Evolutionary conservation across 345 rosid genomes (phyloP), one percentile per base, ranked within the genome.

Genomic region (Melaleuca quinquenervia): DNA sequence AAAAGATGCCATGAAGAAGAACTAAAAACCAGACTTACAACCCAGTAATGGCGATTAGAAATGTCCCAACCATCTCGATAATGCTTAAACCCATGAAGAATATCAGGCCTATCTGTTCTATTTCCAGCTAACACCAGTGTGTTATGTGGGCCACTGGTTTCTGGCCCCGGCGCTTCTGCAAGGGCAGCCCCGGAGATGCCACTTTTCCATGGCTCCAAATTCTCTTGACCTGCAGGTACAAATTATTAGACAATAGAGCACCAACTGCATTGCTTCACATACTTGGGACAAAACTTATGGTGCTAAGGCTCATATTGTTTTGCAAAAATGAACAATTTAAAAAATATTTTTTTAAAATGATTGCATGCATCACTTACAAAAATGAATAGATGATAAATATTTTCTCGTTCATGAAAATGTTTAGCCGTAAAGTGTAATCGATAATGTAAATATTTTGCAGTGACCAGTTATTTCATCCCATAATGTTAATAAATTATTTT

Each of bases 41-140:
- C 98, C 99, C 99, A 97, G 88, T 97, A 97, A 89, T 97, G 99
- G 86, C 85, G 91, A 88, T 92, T 92, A n/a, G 98, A 90, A 86
- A 96, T 92, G 87, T 95, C 90, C 99, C 99, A 97, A 82, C 99
- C 99, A 6, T 93, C 98, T 16, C 1, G 91, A 86, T 97, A 96
- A 75, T 82, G 93, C 93, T 86, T 92, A 82, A 96, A 96, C 50
- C 94, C 89, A 0, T 75, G 89, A 83, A 97, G 98, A 87, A 97
- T 90, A 85, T 96, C 99, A 1, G 99, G 99, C 85, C 99, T 92
- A 85, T 92, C 87, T 3, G 99, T 97, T 91, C 99, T 94, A 78
- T 90, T 87, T 41, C 95, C 94, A 0, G 99, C 99, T 89, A 97
- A 89, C 84, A 95, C 87, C 54, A 96, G 94, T 5, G 90, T 85